These are phyloP conservation scores for Rhizophagus clarus DNA, from an alignment of 192 early-diverging fungal species.

Conservation along the genomic window DNA sequence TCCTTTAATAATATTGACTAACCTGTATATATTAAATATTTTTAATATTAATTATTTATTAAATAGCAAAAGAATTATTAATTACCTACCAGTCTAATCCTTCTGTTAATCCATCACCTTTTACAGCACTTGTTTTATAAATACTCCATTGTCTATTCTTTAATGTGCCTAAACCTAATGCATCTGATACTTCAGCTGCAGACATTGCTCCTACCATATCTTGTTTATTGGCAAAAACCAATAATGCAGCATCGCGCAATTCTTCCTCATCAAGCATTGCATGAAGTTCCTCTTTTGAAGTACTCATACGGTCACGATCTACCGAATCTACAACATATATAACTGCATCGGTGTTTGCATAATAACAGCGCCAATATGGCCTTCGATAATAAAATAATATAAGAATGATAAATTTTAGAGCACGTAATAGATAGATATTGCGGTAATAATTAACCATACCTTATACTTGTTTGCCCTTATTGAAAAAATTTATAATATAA, in stretches of 20 bases:
- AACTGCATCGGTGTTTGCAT: conserved; percentile 97
- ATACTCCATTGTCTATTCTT: conserved; percentile 94
- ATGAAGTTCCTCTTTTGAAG: conserved; percentile 86
- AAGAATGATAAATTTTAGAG: not conserved
- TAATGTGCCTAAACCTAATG: conserved; percentile 78
- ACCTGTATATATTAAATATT: conserved; percentile 34
- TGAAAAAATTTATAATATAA: not conserved
- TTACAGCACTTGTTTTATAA: conserved; percentile 91
- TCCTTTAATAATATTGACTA: conserved; percentile 51
- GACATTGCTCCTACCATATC: conserved; percentile 94
- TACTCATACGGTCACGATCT: conserved; percentile 87
- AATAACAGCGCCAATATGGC: conserved; percentile 99
- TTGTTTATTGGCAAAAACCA: conserved; percentile 99
- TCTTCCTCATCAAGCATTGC: conserved; percentile 97
- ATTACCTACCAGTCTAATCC: conserved; percentile 87
- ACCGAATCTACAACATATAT: conserved; percentile 97
- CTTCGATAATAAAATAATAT: conserved; percentile 31
- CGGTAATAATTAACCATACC: conserved; percentile 34
- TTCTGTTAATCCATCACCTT: conserved; percentile 91
- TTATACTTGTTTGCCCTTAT: conserved; percentile 47
- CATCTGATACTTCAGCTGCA: conserved; percentile 85
- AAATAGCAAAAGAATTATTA: not conserved
- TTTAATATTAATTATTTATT: not conserved
- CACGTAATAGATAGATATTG: not conserved
- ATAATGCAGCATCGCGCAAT: conserved; percentile 80